Conservation (phyloP, 78 protist genomes). For the Creolimax fragrantissima region DNA sequence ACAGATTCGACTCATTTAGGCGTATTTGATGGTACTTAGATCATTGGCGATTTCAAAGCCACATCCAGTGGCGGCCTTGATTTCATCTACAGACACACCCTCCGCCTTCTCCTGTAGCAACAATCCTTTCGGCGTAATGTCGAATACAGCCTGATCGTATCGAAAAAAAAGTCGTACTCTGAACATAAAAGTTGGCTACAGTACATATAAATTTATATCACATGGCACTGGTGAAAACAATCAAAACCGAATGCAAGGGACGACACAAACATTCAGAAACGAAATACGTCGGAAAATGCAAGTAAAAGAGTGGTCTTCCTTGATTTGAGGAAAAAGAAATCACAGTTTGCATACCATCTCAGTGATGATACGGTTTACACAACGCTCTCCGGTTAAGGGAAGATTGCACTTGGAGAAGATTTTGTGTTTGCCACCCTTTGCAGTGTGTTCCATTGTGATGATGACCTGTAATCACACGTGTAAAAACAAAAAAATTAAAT, state of each 20-base stretch:
- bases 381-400: conserved; percentile 79
- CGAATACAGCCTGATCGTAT: conserved; percentile 40
- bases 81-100: conserved; percentile 56
- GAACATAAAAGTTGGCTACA: no score
- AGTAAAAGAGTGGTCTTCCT: no score
- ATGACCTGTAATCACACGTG: conserved; percentile 84
- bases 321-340: no score
- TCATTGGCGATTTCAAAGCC: background rate
- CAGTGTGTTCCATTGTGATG: conserved; percentile 90
- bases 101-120: conserved; percentile 40
- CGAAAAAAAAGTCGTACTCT: background rate
- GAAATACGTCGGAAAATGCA: no score
- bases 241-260: no score
- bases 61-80: conserved; percentile 33
- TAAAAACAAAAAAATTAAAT: background rate
- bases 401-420: conserved; percentile 70
- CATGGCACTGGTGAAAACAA: no score
- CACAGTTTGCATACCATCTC: conserved; percentile 63
- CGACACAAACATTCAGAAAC: no score
- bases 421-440: conserved; percentile 80
- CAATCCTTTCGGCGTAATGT: conserved; percentile 7
- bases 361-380: conserved; percentile 81
- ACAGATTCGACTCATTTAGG: no score
- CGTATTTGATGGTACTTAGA: background rate
- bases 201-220: no score